A percentile compares a stretch with the other conserved stretches of the same genome.
phyloP scores from a whole-genome alignment of 1,139 yeast species.

The Pichia sp. region DNA sequence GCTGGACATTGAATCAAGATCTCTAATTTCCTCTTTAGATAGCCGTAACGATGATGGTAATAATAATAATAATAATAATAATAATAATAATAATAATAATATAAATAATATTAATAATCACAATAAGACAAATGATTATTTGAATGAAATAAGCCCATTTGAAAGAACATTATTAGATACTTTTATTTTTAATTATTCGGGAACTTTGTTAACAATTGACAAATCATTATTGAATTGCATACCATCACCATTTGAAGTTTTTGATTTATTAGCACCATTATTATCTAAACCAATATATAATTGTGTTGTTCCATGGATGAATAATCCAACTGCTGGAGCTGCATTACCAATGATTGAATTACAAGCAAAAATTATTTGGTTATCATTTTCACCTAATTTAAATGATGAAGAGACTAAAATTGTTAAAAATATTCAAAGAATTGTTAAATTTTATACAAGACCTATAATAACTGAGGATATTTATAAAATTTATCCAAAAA shows the following conservation, averaged over 20 bases:
- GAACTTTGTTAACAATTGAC: conserved; percentile 25
- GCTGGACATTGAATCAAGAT: too few species aligned
- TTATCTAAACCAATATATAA: conserved; percentile 21
- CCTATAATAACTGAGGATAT: conserved; percentile 23
- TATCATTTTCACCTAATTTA: conserved; percentile 20
- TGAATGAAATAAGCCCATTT: conserved; percentile 19
- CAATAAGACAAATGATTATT: too few species aligned
- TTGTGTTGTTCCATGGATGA: conserved; percentile 31
- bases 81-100: too few species aligned
- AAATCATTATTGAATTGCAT: conserved; percentile 18
- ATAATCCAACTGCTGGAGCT: conserved; percentile 31
- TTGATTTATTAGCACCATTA: conserved; percentile 20
- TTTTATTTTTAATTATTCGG: conserved; percentile 26
- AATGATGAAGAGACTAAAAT: conserved; percentile 10
- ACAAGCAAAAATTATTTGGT: conserved; percentile 29
- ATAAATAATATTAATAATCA: too few species aligned
- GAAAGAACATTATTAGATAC: conserved; percentile 28
- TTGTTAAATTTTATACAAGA: conserved; percentile 21
- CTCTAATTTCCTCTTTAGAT: too few species aligned
- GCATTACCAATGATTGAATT: conserved; percentile 26
- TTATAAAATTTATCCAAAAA: conserved; percentile 17
- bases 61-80: too few species aligned
- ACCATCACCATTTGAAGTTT: conserved; percentile 29
- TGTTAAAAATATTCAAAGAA: conserved; percentile 15
- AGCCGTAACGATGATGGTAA: too few species aligned